phyloP scores from a whole-genome alignment of 768 basidiomycete species.

The Baorangia bicolor region DNA sequence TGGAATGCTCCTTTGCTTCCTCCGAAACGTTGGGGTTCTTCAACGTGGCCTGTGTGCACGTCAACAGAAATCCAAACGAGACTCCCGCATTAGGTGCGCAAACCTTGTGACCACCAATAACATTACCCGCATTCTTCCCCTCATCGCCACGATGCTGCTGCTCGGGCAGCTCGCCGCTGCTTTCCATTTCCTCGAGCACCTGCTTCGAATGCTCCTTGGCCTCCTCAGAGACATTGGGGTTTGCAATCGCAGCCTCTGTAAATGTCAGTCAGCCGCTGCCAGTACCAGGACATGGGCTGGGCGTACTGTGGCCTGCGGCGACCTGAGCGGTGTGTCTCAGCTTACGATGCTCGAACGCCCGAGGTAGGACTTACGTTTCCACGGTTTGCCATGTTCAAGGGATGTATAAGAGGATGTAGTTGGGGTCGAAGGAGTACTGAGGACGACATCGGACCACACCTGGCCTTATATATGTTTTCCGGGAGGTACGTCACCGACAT shows the following conservation, averaged over 20 bases:
- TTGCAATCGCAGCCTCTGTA: constrained; percentile 25
- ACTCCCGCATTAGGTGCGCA: neutral
- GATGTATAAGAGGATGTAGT: neutral
- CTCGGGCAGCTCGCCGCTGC: constrained; percentile 13
- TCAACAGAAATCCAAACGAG: neutral
- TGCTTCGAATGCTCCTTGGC: constrained; percentile 25
- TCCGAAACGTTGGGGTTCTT: constrained; percentile 25
- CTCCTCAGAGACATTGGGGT: constrained; percentile 25
- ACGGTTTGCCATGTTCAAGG: constrained; percentile 12
- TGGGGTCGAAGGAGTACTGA: neutral
- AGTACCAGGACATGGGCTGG: neutral
- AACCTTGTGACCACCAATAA: constrained; percentile 25
- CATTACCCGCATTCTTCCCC: constrained; percentile 16
- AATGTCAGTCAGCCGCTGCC: neutral
- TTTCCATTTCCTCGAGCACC: constrained; percentile 24
- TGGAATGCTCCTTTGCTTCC: constrained; percentile 18
- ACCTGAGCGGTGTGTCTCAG: constrained; percentile 8
- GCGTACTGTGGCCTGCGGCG: constrained; percentile 14
- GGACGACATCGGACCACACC: neutral
- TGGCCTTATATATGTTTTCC: constrained; percentile 10
- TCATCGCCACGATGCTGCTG: constrained; percentile 3
- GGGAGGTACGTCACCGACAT: constrained; percentile 9
- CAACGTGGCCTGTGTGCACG: constrained; percentile 13
- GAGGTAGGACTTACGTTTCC: constrained; percentile 18
- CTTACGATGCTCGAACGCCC: neutral